phyloP scores from a whole-genome alignment of 139 green algal genomes.

The Tetraselmis chui region DNA sequence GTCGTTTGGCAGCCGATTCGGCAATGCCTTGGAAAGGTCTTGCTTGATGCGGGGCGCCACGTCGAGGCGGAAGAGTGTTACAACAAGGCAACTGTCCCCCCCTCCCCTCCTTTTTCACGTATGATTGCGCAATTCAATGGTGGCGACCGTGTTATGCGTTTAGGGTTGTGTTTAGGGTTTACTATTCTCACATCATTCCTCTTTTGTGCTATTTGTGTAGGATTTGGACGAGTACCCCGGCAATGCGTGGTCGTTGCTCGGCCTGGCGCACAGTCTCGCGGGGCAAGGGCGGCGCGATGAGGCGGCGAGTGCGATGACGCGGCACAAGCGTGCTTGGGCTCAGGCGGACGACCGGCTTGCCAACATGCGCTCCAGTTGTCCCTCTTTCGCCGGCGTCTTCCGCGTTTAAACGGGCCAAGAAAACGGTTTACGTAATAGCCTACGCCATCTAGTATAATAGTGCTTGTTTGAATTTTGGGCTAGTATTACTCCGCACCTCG shows the following conservation, averaged over 20 bases:
- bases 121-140: too few species aligned
- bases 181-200: too few species aligned
- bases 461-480: too few species aligned
- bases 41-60: background rate
- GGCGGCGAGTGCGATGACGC: background rate
- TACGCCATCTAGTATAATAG: too few species aligned
- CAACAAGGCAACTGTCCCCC: background rate
- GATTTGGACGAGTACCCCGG: background rate
- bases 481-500: too few species aligned
- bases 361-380: background rate
- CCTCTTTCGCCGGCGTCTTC: background rate
- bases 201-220: too few species aligned
- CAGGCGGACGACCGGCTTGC: background rate
- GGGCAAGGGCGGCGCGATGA: background rate
- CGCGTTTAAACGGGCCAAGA: background rate
- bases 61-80: background rate
- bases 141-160: too few species aligned
- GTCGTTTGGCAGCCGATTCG: background rate
- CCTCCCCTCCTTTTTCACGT: too few species aligned
- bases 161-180: too few species aligned
- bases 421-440: too few species aligned
- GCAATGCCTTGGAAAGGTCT: background rate
- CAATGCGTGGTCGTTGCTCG: background rate
- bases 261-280: background rate
- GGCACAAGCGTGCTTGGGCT: background rate